Evolutionary conservation across 495 filamentous ascomycete genomes (phyloP).

Genomic region (Hyphodiscus hymeniophilus): DNA sequence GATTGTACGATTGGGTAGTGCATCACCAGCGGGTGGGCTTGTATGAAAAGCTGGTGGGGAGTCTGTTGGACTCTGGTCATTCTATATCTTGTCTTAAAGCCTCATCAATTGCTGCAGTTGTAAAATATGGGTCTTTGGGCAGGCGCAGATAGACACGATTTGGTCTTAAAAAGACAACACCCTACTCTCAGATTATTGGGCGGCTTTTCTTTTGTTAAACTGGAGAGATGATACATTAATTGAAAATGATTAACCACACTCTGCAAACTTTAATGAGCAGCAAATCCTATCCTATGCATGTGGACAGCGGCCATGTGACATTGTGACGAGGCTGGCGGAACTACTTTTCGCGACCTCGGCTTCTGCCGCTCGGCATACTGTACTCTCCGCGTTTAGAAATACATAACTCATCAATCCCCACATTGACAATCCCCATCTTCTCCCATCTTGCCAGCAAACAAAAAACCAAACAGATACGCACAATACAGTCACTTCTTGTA

Average conservation of each 20-base stretch:
- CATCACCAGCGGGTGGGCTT: neutral
- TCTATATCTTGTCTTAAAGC: conserved; percentile 20
- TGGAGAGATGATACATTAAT: neutral
- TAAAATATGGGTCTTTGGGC: conserved; percentile 21
- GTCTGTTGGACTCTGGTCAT: conserved; percentile 9
- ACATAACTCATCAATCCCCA: conserved; percentile 4
- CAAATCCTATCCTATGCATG: too few species aligned
- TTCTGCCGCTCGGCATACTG: neutral
- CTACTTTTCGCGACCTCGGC: neutral
- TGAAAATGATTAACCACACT: too few species aligned
- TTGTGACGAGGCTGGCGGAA: neutral
- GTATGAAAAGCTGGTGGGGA: conserved; percentile 14
- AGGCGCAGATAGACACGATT: conserved; percentile 16
- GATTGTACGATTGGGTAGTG: neutral
- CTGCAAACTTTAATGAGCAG: too few species aligned
- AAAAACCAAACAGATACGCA: neutral
- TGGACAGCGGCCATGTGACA: too few species aligned
- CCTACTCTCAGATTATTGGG: conserved; percentile 13
- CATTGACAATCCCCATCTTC: conserved; percentile 1
- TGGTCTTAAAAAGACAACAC: conserved; percentile 1
- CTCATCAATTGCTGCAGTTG: conserved; percentile 6
- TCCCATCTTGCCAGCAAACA: neutral
- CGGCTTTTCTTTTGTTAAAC: conserved; percentile 8
- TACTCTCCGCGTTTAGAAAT: neutral
- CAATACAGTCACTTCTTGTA: neutral